Evolutionary conservation across 352 stramenopile species (phyloP), one percentile per base, ranked within the genome.

Genomic region (Thalassiosira ordinaria): DNA sequence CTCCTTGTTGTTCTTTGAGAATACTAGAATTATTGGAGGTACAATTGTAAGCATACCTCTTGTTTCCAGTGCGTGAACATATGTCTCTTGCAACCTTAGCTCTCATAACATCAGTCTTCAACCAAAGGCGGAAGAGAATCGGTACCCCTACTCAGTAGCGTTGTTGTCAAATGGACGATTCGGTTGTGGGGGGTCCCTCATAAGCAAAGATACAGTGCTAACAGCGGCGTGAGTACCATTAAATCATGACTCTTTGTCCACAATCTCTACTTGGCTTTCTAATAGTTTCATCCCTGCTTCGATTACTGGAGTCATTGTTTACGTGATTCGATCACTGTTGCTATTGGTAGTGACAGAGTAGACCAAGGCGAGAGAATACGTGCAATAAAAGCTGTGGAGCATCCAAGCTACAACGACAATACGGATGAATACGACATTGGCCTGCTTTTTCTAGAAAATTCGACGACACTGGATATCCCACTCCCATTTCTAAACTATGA

Each of bases 341-440:
- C 18, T 13, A 55, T 69, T 46, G 60, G 60, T 7, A 41, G 44
- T n/a, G 49, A 69, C 29, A 22, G 26, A 29, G n/a, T 35, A 22
- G 24, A 55, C 26, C n/a, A 46, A 20, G 60, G 60, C 22, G 41
- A 69, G 41, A 41, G 14, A 47, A 69, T 69, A 29, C 5, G 2
- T 1, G 46, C 47, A 2, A 69, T 22, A 22, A 59, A 18, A 29
- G 4, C 7, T 20, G 11, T 59, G 13, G 29, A 14, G 37, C 57
- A 77, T 56, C 56, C 44, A 1, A 24, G 44, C 27, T 77, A 66
- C 33, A 33, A 77, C 51, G 14, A 18, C 14, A 37, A 37, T n/a
- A 63, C 59, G 0, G 63, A 65, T 33, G 41, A 53, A 67, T 71
- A 72, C 24, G 73, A 81, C 49, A 27, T 81, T n/a, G 73, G 27